Conservation (phyloP, 2,329 filamentous ascomycete species). For the Fusarium sublunatum region DNA sequence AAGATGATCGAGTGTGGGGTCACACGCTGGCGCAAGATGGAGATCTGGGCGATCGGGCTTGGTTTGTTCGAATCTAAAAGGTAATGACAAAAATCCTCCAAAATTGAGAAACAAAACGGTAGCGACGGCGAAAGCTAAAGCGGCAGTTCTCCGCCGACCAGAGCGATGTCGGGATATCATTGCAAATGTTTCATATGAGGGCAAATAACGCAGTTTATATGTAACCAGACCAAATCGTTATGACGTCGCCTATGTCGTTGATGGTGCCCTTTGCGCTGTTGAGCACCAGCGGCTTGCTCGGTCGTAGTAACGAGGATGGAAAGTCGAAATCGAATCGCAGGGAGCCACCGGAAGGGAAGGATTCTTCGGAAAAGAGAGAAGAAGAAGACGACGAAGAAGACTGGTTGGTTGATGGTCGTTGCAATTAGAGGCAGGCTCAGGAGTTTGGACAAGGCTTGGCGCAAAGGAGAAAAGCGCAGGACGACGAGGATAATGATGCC, state of each 20-base stretch:
- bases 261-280: neutral
- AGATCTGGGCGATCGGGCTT: constrained; percentile 39
- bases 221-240: constrained; percentile 2
- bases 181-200: neutral
- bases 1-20: constrained; percentile 47
- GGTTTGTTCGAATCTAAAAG: constrained; percentile 35
- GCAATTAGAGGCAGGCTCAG: constrained; percentile 13
- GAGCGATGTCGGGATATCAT: constrained; percentile 35
- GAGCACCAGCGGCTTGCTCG: neutral
- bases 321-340: neutral
- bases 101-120: constrained; percentile 26
- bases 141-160: constrained; percentile 31
- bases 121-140: constrained; percentile 15
- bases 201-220: constrained; percentile 8
- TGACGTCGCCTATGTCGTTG: constrained; percentile 17
- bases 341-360: neutral
- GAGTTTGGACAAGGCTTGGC: constrained; percentile 12
- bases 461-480: neutral
- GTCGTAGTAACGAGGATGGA: neutral
- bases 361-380: neutral
- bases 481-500: neutral
- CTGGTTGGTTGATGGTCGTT: neutral
- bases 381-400: constrained; percentile 7
- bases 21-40: constrained; percentile 40
- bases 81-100: constrained; percentile 30